A percentile compares a stretch with the other conserved stretches of the same genome.
phyloP scores from a whole-genome alignment of 2,329 filamentous ascomycete genomes.

The Curvularia hawaiiensis region DNA sequence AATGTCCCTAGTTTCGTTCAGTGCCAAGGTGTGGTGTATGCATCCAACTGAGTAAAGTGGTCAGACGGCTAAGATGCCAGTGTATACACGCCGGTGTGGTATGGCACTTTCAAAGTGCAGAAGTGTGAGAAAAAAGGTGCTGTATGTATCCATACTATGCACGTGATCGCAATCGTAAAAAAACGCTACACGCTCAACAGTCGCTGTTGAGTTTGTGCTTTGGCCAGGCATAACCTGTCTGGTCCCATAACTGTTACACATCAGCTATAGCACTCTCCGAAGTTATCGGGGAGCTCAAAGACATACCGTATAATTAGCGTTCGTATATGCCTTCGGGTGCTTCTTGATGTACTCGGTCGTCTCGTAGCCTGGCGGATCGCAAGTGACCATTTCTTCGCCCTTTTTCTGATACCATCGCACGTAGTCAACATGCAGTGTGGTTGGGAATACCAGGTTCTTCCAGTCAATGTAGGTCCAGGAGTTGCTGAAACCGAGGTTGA shows the following conservation, averaged over 20 bases:
- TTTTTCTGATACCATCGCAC: conserved; percentile 60
- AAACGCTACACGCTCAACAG: conserved; percentile 30
- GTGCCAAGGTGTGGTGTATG: not conserved
- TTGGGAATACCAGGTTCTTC: conserved; percentile 54
- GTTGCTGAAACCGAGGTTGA: conserved; percentile 59
- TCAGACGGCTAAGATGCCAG: not conserved
- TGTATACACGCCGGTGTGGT: not conserved
- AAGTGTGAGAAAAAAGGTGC: not conserved
- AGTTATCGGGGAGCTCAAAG: too few species aligned
- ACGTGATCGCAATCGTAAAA: not conserved
- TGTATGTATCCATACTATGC: not conserved
- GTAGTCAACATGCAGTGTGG: conserved; percentile 61
- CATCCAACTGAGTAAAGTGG: not conserved
- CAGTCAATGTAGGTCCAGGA: conserved; percentile 57
- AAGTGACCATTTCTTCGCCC: conserved; percentile 56
- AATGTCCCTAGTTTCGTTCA: not conserved
- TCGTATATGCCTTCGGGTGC: conserved; percentile 55
- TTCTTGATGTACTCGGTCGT: conserved; percentile 58
- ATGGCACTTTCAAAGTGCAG: not conserved
- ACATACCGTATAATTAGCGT: conserved; percentile 58
- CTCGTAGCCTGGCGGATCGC: conserved; percentile 60
- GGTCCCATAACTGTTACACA: conserved; percentile 35
- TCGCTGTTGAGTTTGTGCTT: conserved; percentile 52
- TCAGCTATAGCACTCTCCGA: conserved; percentile 4
- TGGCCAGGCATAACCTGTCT: conserved; percentile 47